These are phyloP conservation scores for Astrephomene gubernaculifera DNA, from an alignment of 139 green algal species.

Conservation along the genomic window DNA sequence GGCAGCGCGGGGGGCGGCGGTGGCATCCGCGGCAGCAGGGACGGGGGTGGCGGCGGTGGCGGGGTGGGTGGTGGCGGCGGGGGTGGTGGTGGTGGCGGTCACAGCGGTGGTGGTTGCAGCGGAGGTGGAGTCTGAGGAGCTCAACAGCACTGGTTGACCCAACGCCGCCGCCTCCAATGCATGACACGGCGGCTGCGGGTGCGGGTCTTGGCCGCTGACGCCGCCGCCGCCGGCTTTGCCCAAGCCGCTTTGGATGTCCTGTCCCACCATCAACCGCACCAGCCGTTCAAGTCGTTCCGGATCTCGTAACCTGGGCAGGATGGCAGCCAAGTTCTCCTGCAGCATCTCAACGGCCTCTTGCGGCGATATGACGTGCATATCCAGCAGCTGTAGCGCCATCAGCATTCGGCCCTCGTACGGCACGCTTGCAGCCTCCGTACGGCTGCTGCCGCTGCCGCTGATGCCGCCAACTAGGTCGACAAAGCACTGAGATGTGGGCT, in stretches of 20 bases:
- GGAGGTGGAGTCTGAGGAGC: too few relatives aligned
- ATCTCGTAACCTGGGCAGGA: neutral
- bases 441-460: neutral
- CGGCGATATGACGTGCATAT: neutral
- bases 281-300: neutral
- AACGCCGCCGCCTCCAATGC: neutral
- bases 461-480: too few relatives aligned
- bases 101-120: neutral
- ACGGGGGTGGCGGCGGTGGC: neutral
- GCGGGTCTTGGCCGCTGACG: neutral
- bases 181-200: too few relatives aligned
- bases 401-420: conserved; percentile 28
- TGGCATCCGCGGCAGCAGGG: neutral
- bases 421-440: neutral
- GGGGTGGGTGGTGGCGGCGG: neutral
- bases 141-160: too few relatives aligned
- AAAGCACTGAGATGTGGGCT: too few relatives aligned
- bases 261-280: conserved; percentile 1
- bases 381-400: conserved; percentile 10
- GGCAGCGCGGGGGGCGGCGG: neutral
- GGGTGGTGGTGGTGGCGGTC: neutral
- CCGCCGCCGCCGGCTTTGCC: neutral
- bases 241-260: neutral
- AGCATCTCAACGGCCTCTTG: conserved; percentile 2
- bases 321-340: neutral